phyloP scores from a whole-genome alignment of 2,329 filamentous ascomycete genomes.

The Cladophialophora chaetospira region DNA sequence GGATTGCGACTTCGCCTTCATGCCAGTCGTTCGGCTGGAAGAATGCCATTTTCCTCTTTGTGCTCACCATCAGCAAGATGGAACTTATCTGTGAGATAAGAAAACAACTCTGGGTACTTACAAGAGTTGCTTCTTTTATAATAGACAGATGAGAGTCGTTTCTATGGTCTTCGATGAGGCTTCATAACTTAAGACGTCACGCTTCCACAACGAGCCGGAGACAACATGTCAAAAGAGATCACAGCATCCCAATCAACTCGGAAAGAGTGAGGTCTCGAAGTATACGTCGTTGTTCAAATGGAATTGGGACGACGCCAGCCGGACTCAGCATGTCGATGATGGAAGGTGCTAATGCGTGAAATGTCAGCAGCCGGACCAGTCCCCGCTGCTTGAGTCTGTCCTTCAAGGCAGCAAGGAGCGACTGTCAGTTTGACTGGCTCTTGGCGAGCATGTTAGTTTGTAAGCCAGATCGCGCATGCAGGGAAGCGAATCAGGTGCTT shows the following conservation, averaged over 20 bases:
- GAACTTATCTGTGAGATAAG: not conserved
- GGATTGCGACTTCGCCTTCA: constrained; percentile 67
- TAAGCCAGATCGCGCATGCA: not conserved
- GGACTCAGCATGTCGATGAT: not conserved
- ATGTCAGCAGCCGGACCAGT: not conserved
- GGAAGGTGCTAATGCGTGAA: not conserved
- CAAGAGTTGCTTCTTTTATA: not conserved
- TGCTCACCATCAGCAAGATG: not conserved
- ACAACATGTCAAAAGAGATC: not conserved
- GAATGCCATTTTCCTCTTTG: constrained; percentile 18
- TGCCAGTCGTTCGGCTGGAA: constrained; percentile 53
- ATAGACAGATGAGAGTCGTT: not conserved
- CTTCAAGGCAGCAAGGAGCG: not conserved
- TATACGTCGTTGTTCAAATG: not conserved
- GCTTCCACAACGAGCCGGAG: not conserved
- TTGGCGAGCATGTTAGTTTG: not conserved
- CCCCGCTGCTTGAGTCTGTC: not conserved
- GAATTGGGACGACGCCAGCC: not conserved
- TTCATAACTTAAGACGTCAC: not conserved
- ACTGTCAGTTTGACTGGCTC: not conserved
- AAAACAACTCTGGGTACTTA: not conserved
- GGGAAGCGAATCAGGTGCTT: not conserved
- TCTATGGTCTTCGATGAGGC: not conserved
- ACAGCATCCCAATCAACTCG: not conserved
- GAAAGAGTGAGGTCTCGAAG: not conserved